phyloP scores from a whole-genome alignment of 441 rosid genomes.

The Erysimum cheiri region DNA sequence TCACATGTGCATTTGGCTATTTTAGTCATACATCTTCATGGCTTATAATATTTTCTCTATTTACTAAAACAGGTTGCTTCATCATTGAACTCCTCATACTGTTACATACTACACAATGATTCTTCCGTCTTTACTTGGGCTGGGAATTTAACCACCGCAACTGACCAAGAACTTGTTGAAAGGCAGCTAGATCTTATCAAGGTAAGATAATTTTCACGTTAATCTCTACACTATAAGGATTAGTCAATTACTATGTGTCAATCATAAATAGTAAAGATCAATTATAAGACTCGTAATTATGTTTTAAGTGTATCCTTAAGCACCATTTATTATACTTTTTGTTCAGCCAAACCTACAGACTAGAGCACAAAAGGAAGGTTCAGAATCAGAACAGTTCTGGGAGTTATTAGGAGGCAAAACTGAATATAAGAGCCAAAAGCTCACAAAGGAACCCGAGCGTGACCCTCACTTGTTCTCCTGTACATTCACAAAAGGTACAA shows the following conservation, averaged over 20 bases:
- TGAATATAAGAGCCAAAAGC: constrained; percentile 77
- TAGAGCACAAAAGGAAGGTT: constrained; percentile 80
- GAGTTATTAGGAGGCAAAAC: constrained; percentile 80
- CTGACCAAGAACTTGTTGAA: constrained; percentile 83
- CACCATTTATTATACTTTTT: constrained; percentile 19
- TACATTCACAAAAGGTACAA: constrained; percentile 58
- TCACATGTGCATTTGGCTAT: constrained; percentile 4
- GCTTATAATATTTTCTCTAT: not conserved
- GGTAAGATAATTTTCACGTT: constrained; percentile 49
- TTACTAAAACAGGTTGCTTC: constrained; percentile 65
- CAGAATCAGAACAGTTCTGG: constrained; percentile 91
- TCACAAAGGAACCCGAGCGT: constrained; percentile 52
- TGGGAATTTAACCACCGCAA: constrained; percentile 70
- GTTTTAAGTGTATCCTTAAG: constrained; percentile 14
- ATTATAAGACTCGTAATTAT: not conserved
- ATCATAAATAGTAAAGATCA: constrained; percentile 5
- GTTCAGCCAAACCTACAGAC: constrained; percentile 82
- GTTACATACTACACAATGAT: constrained; percentile 81
- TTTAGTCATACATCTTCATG: not conserved
- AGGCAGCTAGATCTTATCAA: constrained; percentile 80
- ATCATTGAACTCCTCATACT: constrained; percentile 81
- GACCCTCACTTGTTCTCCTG: constrained; percentile 74
- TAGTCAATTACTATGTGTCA: not conserved
- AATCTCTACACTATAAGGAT: not conserved
- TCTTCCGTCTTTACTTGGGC: constrained; percentile 77